These are phyloP conservation scores for Collybia mongolica DNA, from an alignment of 768 basidiomycete genomes.

Conservation along the genomic window DNA sequence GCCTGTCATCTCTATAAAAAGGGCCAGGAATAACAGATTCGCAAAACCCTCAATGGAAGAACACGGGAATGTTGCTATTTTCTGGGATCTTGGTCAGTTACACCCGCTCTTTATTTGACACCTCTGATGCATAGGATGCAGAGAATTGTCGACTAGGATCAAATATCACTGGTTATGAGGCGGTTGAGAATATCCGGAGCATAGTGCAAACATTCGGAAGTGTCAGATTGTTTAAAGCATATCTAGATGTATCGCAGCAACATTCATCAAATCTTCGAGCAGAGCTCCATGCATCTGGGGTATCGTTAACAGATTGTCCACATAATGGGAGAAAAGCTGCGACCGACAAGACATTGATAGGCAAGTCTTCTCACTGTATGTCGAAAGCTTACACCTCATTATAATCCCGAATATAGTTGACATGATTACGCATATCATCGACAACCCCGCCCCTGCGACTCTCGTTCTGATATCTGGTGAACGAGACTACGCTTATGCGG, in stretches of 20 bases:
- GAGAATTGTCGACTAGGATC: slow-evolving; percentile 38
- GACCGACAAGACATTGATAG: slow-evolving; percentile 51
- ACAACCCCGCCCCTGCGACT: slow-evolving; percentile 42
- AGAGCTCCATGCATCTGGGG: slow-evolving; percentile 48
- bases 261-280: slow-evolving; percentile 32
- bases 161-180: slow-evolving; percentile 35
- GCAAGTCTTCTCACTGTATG: slow-evolving; percentile 21
- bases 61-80: slow-evolving; percentile 37
- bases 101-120: neutral
- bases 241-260: slow-evolving; percentile 41
- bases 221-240: slow-evolving; percentile 51
- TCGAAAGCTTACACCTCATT: neutral
- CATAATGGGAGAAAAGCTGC: slow-evolving; percentile 36
- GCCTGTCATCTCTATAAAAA: slow-evolving; percentile 10
- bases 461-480: slow-evolving; percentile 48
- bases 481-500: slow-evolving; percentile 41
- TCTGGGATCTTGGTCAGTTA: slow-evolving; percentile 25
- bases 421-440: slow-evolving; percentile 32
- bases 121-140: slow-evolving; percentile 10
- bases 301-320: slow-evolving; percentile 38
- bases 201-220: slow-evolving; percentile 47
- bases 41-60: slow-evolving; percentile 27
- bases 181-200: slow-evolving; percentile 41
- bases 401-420: slow-evolving; percentile 14
- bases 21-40: neutral